A percentile compares a stretch with the other conserved stretches of the same genome.
These are phyloP conservation scores for Globisporangium echinulatum DNA, from an alignment of 352 stramenopile genomes.

Conservation along the genomic window DNA sequence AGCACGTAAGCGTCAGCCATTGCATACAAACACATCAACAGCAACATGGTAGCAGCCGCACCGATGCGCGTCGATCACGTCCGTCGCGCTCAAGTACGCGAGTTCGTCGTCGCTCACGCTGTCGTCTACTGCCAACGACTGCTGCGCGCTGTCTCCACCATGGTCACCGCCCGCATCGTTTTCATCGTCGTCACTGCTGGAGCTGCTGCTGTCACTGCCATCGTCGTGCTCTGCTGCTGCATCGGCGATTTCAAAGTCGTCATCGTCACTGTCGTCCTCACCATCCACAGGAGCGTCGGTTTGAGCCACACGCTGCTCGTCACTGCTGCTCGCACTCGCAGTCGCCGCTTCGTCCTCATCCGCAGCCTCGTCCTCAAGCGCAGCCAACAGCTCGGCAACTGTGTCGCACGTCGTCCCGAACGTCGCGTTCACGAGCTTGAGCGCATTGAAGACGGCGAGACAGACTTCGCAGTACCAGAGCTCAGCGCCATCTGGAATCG, in stretches of 20 bases:
- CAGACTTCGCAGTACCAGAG: slow-evolving; percentile 82
- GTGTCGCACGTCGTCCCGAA: slow-evolving; percentile 68
- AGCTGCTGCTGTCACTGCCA: too few relatives aligned
- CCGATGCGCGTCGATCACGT: slow-evolving; percentile 46
- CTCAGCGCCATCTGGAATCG: slow-evolving; percentile 58
- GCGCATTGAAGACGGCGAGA: slow-evolving; percentile 64
- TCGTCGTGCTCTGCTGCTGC: too few relatives aligned
- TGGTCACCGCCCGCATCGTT: slow-evolving; percentile 1
- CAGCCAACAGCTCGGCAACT: slow-evolving; percentile 34
- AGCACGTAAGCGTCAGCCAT: neutral
- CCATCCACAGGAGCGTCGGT: slow-evolving; percentile 1
- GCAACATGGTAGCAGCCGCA: slow-evolving; percentile 11
- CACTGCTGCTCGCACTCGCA: slow-evolving; percentile 45
- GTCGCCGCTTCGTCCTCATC: slow-evolving; percentile 7
- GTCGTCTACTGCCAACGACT: neutral
- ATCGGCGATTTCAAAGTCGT: neutral
- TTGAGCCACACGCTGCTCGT: slow-evolving; percentile 8
- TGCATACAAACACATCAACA: neutral
- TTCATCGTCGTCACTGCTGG: neutral
- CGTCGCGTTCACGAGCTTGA: slow-evolving; percentile 76
- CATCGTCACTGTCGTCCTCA: slow-evolving; percentile 19
- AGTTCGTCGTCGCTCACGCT: slow-evolving; percentile 28
- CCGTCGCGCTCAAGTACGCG: slow-evolving; percentile 37
- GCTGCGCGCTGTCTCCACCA: too few relatives aligned
- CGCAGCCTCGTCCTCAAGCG: slow-evolving; percentile 24